A percentile compares a stretch with the other conserved stretches of the same genome.
These are phyloP conservation scores for Prototheca wickerhamii DNA, from an alignment of 163 green algal species.

Conservation along the genomic window DNA sequence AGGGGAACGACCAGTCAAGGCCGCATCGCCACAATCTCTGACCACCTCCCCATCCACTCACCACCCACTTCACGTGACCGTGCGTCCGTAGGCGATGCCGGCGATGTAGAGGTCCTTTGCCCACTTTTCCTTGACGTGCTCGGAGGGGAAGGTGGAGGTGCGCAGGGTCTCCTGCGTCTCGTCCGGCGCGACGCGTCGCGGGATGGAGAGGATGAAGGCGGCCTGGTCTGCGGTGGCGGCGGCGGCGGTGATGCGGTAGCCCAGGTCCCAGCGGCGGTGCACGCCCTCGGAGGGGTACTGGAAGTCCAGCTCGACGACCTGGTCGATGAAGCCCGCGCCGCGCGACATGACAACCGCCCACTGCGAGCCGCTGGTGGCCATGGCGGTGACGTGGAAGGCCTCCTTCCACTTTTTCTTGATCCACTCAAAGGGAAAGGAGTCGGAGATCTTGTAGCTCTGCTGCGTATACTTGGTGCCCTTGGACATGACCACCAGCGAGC, in stretches of 20 bases:
- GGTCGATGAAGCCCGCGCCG: conserved; percentile 25
- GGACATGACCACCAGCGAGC: conserved; percentile 42
- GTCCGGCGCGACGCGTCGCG: conserved; percentile 16
- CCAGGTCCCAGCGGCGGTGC: conserved; percentile 42
- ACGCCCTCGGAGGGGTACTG: conserved; percentile 48
- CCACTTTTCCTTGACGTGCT: conserved; percentile 62
- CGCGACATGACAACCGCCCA: conserved; percentile 51
- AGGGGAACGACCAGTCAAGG: too few relatives aligned
- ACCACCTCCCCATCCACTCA: too few relatives aligned
- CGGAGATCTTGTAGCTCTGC: conserved; percentile 49
- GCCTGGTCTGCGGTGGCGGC: conserved; percentile 34
- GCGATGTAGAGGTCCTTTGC: conserved; percentile 55
- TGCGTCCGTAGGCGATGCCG: conserved; percentile 40
- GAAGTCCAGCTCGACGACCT: conserved; percentile 49
- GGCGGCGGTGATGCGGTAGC: conserved; percentile 42
- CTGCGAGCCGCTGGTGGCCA: conserved; percentile 30
- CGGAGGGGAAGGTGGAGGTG: conserved; percentile 33
- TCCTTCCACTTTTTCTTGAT: conserved; percentile 55
- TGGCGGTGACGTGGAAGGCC: conserved; percentile 40
- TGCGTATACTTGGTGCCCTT: conserved; percentile 45
- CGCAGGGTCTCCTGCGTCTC: conserved; percentile 49
- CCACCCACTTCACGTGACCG: conserved; percentile 24
- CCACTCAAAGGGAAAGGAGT: conserved; percentile 50
- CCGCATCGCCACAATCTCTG: too few relatives aligned
- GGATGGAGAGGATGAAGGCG: conserved; percentile 33